Conservation (phyloP, 2,329 filamentous ascomycete species). For the Aureobasidium zeae region DNA sequence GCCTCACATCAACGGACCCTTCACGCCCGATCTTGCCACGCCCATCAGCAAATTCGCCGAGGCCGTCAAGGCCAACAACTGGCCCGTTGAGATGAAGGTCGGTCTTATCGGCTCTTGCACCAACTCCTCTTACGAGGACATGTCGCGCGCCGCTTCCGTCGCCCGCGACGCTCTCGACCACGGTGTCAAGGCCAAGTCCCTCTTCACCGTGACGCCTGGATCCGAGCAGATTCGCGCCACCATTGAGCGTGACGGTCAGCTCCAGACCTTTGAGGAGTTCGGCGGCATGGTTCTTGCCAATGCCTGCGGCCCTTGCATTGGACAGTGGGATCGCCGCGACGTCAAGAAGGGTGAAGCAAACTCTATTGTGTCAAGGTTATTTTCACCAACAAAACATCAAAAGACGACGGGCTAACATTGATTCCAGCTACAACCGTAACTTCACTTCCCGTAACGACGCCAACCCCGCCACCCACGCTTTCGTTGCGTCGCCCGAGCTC, state of each 20-base stretch:
- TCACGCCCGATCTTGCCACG: constrained; percentile 95
- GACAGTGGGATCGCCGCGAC: constrained; percentile 89
- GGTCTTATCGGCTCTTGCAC: constrained; percentile 98
- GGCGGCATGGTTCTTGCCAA: constrained; percentile 92
- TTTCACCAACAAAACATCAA: too few species aligned
- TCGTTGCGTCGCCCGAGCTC: constrained; percentile 83
- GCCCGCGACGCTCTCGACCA: constrained; percentile 84
- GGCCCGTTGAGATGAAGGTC: constrained; percentile 94
- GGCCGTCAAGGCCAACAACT: constrained; percentile 86
- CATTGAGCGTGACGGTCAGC: constrained; percentile 80
- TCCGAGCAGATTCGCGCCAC: constrained; percentile 96
- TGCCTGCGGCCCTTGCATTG: constrained; percentile 83
- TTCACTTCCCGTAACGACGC: constrained; percentile 97
- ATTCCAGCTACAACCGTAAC: constrained; percentile 99
- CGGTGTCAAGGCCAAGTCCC: constrained; percentile 84
- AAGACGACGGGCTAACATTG: too few species aligned
- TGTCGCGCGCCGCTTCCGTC: constrained; percentile 87
- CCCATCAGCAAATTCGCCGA: constrained; percentile 97
- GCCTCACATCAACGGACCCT: constrained; percentile 97
- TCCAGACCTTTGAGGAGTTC: constrained; percentile 92
- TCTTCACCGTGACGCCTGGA: constrained; percentile 92
- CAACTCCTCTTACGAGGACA: constrained; percentile 82
- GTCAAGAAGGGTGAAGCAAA: constrained; percentile 93
- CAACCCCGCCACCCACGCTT: constrained; percentile 89
- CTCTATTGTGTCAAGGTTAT: constrained; percentile 96